phyloP scores from a whole-genome alignment of 345 rosid species.

The Adansonia digitata region DNA sequence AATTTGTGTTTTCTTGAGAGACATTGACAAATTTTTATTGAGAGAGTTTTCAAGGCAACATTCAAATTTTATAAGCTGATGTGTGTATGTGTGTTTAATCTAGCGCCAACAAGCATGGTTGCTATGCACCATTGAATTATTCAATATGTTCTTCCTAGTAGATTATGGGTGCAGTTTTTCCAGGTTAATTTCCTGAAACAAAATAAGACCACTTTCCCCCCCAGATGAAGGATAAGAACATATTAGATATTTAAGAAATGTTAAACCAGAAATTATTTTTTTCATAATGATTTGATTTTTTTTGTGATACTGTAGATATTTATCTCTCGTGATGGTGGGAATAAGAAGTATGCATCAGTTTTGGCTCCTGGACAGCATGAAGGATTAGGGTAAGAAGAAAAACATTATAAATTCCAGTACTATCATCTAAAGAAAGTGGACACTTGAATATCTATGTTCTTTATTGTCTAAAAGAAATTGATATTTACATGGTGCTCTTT shows the following conservation, averaged over 20 bases:
- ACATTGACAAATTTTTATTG: not conserved
- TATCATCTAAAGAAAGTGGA: not conserved
- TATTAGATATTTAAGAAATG: not conserved
- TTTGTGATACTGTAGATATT: constrained; percentile 53
- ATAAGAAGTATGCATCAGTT: constrained; percentile 85
- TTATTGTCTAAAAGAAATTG: not conserved
- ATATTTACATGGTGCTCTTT: not conserved
- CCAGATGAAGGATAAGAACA: not conserved
- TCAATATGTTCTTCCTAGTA: not conserved
- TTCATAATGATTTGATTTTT: not conserved
- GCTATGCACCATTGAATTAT: not conserved
- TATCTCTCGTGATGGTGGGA: constrained; percentile 89
- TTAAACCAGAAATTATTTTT: constrained; percentile 1
- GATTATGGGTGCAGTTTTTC: not conserved
- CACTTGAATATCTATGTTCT: not conserved
- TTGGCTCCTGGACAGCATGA: constrained; percentile 98
- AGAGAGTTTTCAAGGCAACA: not conserved
- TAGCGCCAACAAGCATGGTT: not conserved
- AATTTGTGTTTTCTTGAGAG: not conserved
- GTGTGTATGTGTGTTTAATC: not conserved
- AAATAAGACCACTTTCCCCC: too few relatives aligned
- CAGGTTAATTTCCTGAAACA: not conserved
- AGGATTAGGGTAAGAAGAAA: constrained; percentile 70
- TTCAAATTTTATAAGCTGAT: not conserved
- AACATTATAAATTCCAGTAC: not conserved